phyloP scores from a whole-genome alignment of 2,329 filamentous ascomycete genomes.

The Onygena corvina region DNA sequence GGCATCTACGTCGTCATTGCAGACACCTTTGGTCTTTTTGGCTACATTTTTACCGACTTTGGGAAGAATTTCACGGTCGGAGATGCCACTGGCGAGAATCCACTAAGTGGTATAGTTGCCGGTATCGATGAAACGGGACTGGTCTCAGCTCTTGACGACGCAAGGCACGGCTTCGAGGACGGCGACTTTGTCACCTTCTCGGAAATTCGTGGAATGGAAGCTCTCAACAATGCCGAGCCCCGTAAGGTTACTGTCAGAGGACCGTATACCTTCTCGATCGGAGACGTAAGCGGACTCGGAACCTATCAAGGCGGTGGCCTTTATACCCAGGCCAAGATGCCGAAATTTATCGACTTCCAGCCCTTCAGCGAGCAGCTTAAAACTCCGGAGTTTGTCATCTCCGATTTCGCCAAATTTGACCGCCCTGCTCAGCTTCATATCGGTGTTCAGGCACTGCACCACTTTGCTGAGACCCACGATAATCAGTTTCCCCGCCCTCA shows the following conservation, averaged over 20 bases:
- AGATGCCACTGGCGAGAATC: conserved; percentile 82
- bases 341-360: conserved; percentile 83
- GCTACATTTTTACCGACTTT: conserved; percentile 94
- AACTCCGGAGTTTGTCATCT: conserved; percentile 78
- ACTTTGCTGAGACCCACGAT: conserved; percentile 60
- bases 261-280: conserved; percentile 94
- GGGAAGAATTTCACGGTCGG: conserved; percentile 84
- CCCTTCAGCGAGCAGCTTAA: conserved; percentile 63
- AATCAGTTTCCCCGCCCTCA: conserved; percentile 68
- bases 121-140: conserved; percentile 79
- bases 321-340: conserved; percentile 97
- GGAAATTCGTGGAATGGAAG: conserved; percentile 86
- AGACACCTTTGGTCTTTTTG: conserved; percentile 88
- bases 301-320: conserved; percentile 80
- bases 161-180: conserved; percentile 86
- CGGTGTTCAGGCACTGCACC: conserved; percentile 83
- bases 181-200: conserved; percentile 93
- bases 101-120: conserved; percentile 76
- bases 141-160: conserved; percentile 88
- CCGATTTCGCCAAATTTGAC: conserved; percentile 96
- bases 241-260: conserved; percentile 88
- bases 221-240: conserved; percentile 67
- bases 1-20: conserved; percentile 80
- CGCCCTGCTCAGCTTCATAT: conserved; percentile 83
- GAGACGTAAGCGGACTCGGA: conserved; percentile 76